Evolutionary conservation across 2,329 filamentous ascomycete genomes (phyloP).

Genomic region (Chaetomium sp.): DNA sequence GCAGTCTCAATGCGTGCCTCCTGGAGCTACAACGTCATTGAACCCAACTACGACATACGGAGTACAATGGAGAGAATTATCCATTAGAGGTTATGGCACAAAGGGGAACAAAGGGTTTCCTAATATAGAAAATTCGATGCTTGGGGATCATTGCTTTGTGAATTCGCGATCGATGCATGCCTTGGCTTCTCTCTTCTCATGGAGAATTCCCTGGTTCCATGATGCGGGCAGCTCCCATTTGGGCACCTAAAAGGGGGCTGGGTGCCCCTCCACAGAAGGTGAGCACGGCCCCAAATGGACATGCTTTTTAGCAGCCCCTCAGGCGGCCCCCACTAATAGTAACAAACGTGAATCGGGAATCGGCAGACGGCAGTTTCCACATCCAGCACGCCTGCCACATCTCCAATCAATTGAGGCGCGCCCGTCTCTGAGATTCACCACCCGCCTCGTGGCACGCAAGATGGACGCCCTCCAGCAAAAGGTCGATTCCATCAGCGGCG

Average conservation of each 20-base stretch:
- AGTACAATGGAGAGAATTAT: neutral
- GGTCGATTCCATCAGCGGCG: constrained; percentile 31
- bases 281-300: constrained; percentile 6
- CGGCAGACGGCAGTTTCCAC: neutral
- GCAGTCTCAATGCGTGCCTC: neutral
- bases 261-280: neutral
- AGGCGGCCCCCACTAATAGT: neutral
- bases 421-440: constrained; percentile 9
- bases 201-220: neutral
- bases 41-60: neutral
- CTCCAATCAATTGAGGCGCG: constrained; percentile 24
- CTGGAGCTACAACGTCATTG: neutral
- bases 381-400: constrained; percentile 1
- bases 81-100: neutral
- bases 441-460: constrained; percentile 29
- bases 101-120: neutral
- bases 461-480: constrained; percentile 34
- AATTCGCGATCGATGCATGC: neutral
- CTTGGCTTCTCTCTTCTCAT: neutral
- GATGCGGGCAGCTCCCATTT: neutral
- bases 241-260: neutral
- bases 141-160: neutral
- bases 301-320: constrained; percentile 8
- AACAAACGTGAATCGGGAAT: neutral
- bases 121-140: neutral